These are phyloP conservation scores for Neurospora pannonica DNA, from an alignment of 495 filamentous ascomycete genomes.

Conservation along the genomic window DNA sequence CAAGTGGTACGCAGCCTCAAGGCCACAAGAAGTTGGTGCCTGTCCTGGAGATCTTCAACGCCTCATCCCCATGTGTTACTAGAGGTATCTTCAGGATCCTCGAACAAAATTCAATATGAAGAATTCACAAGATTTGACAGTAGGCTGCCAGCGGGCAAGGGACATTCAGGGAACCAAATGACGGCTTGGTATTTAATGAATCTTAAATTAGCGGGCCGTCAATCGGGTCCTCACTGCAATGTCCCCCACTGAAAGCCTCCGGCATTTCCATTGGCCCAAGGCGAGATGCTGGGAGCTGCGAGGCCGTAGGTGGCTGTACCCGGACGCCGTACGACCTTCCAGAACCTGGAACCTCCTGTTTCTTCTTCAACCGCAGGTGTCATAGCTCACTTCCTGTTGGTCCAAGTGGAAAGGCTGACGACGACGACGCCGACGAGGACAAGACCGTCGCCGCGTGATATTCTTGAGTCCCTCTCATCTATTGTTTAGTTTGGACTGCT, in stretches of 20 bases:
- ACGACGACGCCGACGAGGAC: constrained; percentile 7
- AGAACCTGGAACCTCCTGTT: neutral
- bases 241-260: neutral
- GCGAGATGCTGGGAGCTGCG: neutral
- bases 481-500: neutral
- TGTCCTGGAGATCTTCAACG: neutral
- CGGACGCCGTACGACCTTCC: neutral
- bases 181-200: neutral
- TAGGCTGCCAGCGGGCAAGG: neutral
- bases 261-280: neutral
- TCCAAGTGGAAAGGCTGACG: constrained; percentile 13
- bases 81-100: neutral
- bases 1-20: neutral
- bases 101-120: neutral
- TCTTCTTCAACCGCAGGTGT: neutral
- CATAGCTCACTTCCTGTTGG: constrained; percentile 1
- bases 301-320: neutral
- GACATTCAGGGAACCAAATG: neutral
- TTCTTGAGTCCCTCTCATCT: neutral
- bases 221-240: neutral
- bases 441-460: neutral
- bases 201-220: neutral
- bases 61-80: neutral
- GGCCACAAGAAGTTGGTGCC: neutral
- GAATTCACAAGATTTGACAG: neutral